Base-by-base conservation (phyloP, 129 eudicot genomes). In the Centella asiatica region DNA sequence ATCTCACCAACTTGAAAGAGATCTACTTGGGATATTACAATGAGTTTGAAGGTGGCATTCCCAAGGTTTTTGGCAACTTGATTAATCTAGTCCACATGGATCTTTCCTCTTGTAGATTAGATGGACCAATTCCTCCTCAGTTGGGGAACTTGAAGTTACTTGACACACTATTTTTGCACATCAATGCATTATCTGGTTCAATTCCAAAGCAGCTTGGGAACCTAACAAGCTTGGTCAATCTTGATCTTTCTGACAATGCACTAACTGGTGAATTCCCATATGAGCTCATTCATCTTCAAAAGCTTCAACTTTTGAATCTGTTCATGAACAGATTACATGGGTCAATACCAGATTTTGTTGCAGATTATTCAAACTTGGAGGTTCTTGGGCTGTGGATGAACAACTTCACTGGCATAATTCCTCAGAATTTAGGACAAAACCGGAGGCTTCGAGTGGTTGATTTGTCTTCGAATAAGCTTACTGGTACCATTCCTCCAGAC, bases 381-480 rank as follows among this genome's bases (percentile, higher is more conserved):
- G 71, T 57, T 19, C 81, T 93, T 6, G 72, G 56, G 36, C 76
- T 93, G 1, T 93, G 99, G 99, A 83, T 64, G 76, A 93, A 93
- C 81, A 93, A 87, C 59, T 93, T 93, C 82, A 93, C 99, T 0
- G 96, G 99, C 45, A 69, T 72, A 19, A 87, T 93, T 5, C 99
- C 99, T 1, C 67, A 42, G 65, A 82, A 69, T 65, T 83, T 93
- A 40, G 99, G 99, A 18, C 68, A 45, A 44, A 84, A 84, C 70
- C 78, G 72, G 79, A 81, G 61, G 74, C 92, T 93, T 48, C 79
- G 64, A 26, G 85, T 57, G 66, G 75, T 93, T 15, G 99, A 93
- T 77, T 80, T 93, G 80, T 93, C 99, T 14, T 75, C 95, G 25
- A 93, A 93, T 64, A 93, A 93, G 90, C 96, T 93, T 74, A 93